phyloP scores from a whole-genome alignment of 306 rosid species.

The Albizia julibrissin region DNA sequence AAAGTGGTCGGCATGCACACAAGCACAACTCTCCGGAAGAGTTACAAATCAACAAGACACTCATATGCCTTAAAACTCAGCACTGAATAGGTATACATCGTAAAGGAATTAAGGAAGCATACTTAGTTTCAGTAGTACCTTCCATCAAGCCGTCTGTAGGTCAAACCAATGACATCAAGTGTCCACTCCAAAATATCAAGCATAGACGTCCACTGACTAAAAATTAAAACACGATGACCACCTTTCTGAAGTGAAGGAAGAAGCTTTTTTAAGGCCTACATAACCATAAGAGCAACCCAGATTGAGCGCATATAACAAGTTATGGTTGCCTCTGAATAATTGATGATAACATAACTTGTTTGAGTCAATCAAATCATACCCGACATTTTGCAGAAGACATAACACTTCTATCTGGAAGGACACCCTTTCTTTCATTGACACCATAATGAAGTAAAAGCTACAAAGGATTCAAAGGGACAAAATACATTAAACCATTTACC shows the following conservation, averaged over 20 bases:
- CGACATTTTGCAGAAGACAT: conserved; percentile 90
- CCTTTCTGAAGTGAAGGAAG: conserved; percentile 76
- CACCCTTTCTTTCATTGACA: conserved; percentile 71
- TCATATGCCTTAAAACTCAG: conserved; percentile 1
- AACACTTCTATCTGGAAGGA: conserved; percentile 68
- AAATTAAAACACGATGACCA: conserved; percentile 89
- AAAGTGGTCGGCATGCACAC: conserved; percentile 15
- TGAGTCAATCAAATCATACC: conserved; percentile 52
- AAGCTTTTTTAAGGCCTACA: conserved; percentile 73
- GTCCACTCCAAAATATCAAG: conserved; percentile 97
- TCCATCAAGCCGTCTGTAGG: conserved; percentile 95
- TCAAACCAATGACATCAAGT: conserved; percentile 89
- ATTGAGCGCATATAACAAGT: conserved; percentile 33
- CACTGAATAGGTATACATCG: neutral
- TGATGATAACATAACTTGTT: conserved; percentile 25
- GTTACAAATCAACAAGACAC: neutral
- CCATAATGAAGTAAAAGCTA: conserved; percentile 78
- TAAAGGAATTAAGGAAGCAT: neutral
- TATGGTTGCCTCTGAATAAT: conserved; percentile 7
- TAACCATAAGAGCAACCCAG: conserved; percentile 32
- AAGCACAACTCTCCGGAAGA: neutral
- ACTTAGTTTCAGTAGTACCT: conserved; percentile 51
- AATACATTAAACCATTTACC: neutral
- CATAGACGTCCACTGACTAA: conserved; percentile 99
- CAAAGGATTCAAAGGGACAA: conserved; percentile 22